Conservation (phyloP, 208 protist genomes). For the Leishmania braziliensis region DNA sequence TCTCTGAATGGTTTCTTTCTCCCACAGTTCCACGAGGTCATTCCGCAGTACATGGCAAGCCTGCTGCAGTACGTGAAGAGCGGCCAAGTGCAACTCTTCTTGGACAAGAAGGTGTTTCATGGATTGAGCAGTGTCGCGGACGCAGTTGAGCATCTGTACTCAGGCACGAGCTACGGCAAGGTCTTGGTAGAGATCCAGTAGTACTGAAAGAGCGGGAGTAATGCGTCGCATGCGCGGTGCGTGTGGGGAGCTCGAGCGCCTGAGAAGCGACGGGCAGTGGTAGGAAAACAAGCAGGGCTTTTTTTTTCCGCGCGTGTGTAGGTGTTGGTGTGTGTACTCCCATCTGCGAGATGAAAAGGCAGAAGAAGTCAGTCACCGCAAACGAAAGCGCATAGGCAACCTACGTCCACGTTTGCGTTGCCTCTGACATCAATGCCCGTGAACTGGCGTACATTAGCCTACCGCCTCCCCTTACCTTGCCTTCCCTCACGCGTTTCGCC, state of each 20-base stretch:
- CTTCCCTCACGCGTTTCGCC: neutral
- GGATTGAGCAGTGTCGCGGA: conserved; percentile 63
- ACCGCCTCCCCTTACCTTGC: neutral
- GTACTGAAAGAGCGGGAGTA: neutral
- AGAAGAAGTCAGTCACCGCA: neutral
- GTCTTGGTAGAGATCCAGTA: conserved; percentile 31
- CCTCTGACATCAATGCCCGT: neutral
- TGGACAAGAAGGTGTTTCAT: conserved; percentile 57
- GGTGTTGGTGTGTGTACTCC: neutral
- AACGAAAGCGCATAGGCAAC: neutral
- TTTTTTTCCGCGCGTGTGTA: neutral
- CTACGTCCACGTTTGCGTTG: neutral
- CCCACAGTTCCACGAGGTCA: conserved; percentile 28
- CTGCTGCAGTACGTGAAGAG: conserved; percentile 31
- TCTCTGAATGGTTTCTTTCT: conserved; percentile 63
- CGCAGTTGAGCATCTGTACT: conserved; percentile 75
- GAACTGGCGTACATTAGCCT: neutral
- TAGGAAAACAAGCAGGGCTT: neutral
- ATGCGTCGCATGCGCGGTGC: neutral
- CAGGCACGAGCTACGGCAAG: conserved; percentile 71
- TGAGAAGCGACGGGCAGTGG: neutral
- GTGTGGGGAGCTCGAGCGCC: neutral
- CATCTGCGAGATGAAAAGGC: neutral
- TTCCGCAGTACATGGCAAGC: conserved; percentile 32
- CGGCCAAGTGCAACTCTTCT: conserved; percentile 22